These are phyloP conservation scores for Ceriops tagal DNA, from an alignment of 345 rosid species.

Conservation along the genomic window DNA sequence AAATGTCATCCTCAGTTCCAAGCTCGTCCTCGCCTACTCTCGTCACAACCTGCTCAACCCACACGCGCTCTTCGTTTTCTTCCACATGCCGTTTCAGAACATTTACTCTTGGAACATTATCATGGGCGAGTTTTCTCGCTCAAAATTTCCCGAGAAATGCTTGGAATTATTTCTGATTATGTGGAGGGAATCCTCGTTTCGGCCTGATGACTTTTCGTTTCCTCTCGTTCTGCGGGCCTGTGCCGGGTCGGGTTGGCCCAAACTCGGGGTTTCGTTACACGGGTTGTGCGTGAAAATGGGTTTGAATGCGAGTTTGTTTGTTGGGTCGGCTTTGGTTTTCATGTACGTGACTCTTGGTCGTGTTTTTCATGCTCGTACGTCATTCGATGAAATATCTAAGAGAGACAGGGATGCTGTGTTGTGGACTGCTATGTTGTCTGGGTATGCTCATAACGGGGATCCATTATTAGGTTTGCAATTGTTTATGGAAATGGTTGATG, in stretches of 20 bases:
- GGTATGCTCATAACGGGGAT: constrained; percentile 57
- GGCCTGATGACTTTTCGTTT: constrained; percentile 55
- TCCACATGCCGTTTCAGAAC: constrained; percentile 57
- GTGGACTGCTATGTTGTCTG: constrained; percentile 61
- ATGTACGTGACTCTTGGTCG: constrained; percentile 34
- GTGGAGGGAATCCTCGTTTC: constrained; percentile 33
- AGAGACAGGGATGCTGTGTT: constrained; percentile 61
- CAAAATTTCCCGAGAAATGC: constrained; percentile 33
- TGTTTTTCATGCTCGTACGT: constrained; percentile 30
- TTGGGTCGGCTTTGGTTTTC: constrained; percentile 48
- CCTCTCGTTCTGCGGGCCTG: constrained; percentile 63
- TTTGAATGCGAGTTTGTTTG: constrained; percentile 39
- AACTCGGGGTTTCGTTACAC: constrained; percentile 36
- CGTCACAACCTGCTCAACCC: constrained; percentile 37
- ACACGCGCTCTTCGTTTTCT: constrained; percentile 46
- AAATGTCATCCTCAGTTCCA: constrained; percentile 49
- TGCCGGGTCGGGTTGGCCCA: constrained; percentile 25
- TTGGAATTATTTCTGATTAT: constrained; percentile 44
- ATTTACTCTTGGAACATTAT: constrained; percentile 68
- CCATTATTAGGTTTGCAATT: constrained; percentile 38
- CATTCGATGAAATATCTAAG: constrained; percentile 51
- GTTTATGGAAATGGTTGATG: constrained; percentile 42
- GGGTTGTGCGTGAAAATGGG: constrained; percentile 50
- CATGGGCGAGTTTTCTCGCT: constrained; percentile 59
- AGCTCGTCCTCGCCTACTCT: constrained; percentile 53